Percentiles rank a stretch among this genome's conserved stretches.
phyloP scores from a whole-genome alignment of 805 yeast species.

The Myxozyma neglecta region DNA sequence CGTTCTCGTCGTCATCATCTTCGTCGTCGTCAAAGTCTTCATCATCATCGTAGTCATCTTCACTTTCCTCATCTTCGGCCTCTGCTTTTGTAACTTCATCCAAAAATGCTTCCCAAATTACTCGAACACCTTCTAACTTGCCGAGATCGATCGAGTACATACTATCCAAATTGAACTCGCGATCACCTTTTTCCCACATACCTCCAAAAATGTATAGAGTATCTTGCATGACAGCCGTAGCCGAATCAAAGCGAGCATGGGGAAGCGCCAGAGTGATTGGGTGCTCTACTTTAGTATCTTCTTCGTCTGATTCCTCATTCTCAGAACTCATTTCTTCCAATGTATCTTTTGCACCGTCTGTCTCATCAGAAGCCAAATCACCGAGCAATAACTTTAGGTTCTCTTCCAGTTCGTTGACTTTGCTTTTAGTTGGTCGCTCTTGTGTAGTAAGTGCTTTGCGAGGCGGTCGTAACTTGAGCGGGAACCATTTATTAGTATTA shows the following conservation, averaged over 20 bases:
- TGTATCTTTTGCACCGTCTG: constrained; percentile 23
- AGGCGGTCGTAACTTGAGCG: constrained; percentile 60
- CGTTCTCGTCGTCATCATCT: constrained; percentile 54
- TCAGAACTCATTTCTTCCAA: constrained; percentile 35
- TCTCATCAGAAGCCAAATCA: constrained; percentile 30
- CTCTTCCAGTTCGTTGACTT: constrained; percentile 68
- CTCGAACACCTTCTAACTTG: constrained; percentile 81
- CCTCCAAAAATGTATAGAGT: constrained; percentile 85
- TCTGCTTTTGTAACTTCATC: constrained; percentile 52
- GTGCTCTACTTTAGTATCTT: constrained; percentile 48
- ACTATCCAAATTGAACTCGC: constrained; percentile 79
- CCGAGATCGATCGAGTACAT: constrained; percentile 83
- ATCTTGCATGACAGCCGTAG: constrained; percentile 83
- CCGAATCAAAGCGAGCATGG: constrained; percentile 84
- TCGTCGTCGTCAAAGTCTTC: constrained; percentile 74
- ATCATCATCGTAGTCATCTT: constrained; percentile 63
- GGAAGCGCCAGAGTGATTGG: constrained; percentile 63
- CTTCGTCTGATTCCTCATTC: constrained; percentile 45
- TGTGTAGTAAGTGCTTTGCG: constrained; percentile 50
- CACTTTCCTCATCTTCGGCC: constrained; percentile 34
- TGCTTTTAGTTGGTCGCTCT: constrained; percentile 55
- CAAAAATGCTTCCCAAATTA: constrained; percentile 80
- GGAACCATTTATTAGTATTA: constrained; percentile 87
- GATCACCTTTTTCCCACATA: constrained; percentile 83
- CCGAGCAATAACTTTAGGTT: constrained; percentile 55